Evolutionary conservation across 1,284 basidiomycete genomes (phyloP).

Genomic region (Pseudozyma flocculosa): DNA sequence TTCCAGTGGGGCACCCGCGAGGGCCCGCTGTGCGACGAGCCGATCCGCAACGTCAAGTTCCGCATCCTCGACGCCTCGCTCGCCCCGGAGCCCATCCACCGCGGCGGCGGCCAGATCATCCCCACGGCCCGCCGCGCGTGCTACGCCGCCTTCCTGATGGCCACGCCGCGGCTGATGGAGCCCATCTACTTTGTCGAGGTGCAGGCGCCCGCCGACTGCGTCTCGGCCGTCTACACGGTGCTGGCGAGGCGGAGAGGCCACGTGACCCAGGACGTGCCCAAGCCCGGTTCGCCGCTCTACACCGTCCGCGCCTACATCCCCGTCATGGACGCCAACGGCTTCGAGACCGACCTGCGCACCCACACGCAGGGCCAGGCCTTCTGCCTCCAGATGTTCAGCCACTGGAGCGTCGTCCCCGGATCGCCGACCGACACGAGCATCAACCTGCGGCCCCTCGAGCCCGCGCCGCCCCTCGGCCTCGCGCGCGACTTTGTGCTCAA

Average conservation of each 20-base stretch:
- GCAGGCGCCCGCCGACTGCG: constrained; percentile 95
- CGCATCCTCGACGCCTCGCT: constrained; percentile 86
- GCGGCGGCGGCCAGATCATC: constrained; percentile 97
- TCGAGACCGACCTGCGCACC: constrained; percentile 95
- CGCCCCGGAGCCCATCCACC: constrained; percentile 91
- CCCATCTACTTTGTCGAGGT: constrained; percentile 98
- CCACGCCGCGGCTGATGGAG: constrained; percentile 67
- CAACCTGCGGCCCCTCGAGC: constrained; percentile 90
- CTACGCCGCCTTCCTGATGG: constrained; percentile 97
- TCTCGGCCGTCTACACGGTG: constrained; percentile 95
- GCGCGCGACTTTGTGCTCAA: constrained; percentile 85
- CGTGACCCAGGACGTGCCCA: constrained; percentile 94
- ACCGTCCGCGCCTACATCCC: constrained; percentile 97
- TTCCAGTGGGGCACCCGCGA: constrained; percentile 99
- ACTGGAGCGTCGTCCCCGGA: constrained; percentile 97
- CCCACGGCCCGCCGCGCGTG: constrained; percentile 95
- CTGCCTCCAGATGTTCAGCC: constrained; percentile 91
- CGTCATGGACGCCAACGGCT: constrained; percentile 97
- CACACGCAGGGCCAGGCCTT: constrained; percentile 98
- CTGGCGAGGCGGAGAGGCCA: constrained; percentile 93
- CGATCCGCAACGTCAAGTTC: constrained; percentile 98
- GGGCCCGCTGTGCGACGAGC: constrained; percentile 96
- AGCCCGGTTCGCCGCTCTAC: constrained; percentile 93
- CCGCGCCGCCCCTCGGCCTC: constrained; percentile 84
- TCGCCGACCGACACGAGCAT: constrained; percentile 95